Evolutionary conservation across 768 basidiomycete genomes (phyloP), one percentile per base, ranked within the genome.

Genomic region (Leccinum broughii): DNA sequence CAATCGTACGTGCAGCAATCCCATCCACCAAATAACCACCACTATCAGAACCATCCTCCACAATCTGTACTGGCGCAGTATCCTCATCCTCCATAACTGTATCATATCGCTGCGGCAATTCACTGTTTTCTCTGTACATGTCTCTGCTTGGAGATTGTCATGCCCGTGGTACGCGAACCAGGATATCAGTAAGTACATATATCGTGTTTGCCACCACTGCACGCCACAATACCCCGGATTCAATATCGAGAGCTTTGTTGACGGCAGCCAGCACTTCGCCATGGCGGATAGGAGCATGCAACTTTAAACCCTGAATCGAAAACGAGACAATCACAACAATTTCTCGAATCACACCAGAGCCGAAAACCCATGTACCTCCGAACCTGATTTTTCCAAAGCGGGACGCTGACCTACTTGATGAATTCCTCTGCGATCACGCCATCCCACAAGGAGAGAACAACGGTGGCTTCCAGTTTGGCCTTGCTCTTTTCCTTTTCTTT

Each of bases 11-110:
- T 26, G 34, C 67, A 63, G 26, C 65, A 54, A 44, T 28, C 57
- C 0, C 57, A 63, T 28, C 61, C 51, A 34, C n/a, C 61, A 22
- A 54, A 59, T 20, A 44, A 64, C 30, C 66, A 54, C 30, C 54
- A 57, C 20, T 59, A 60, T 15, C 60, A 62, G 24, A n/a, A 55
- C 14, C 56, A 65, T 24, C 60, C 46, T 28, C 50, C 64, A 37
- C 72, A 54, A 37, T 62, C 67, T 32, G 28, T 46, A 32, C 56
- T 59, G 2, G 44, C 52, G 3, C 61, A 55, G 50, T 74, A 63
- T 24, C 39, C 67, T n/a, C 64, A 63, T 24, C 58, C 63, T 34
- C 41, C 57, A 58, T 71, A 62, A 39, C 8, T 49, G 55, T 35
- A 35, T 4, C 20, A 44, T 48, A 52, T 53, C 39, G 9, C 50